Conservation (phyloP, 164 flowering plant genomes). For the Berberis thunbergii region DNA sequence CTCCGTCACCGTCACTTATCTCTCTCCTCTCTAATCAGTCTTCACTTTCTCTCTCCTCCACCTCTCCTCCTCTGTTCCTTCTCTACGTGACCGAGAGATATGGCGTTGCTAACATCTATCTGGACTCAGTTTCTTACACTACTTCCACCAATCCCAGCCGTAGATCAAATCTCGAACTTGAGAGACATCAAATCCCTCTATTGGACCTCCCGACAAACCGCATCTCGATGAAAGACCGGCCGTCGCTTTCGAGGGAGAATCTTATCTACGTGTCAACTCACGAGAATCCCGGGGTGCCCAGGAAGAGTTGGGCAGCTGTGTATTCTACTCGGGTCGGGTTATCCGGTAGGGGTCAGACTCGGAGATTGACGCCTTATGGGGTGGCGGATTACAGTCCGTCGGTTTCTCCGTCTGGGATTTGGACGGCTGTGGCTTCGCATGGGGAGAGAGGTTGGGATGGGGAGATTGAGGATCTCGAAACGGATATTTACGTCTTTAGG, state of each 20-base stretch:
- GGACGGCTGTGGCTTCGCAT: constrained; percentile 79
- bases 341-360: constrained; percentile 34
- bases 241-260: constrained; percentile 37
- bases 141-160: constrained; percentile 7
- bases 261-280: constrained; percentile 80
- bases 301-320: constrained; percentile 84
- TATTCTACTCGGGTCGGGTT: constrained; percentile 46
- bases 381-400: constrained; percentile 81
- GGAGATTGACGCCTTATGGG: constrained; percentile 59
- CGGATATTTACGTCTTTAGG: constrained; percentile 59
- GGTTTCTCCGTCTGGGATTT: constrained; percentile 69
- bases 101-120: constrained; percentile 42
- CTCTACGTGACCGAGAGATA: constrained; percentile 69
- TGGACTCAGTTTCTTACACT: constrained; percentile 21
- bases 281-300: constrained; percentile 42
- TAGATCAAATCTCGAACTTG: constrained; percentile 25
- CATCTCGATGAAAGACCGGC: constrained; percentile 63
- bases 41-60: constrained; percentile 1
- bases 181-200: constrained; percentile 33
- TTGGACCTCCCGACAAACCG: constrained; percentile 10
- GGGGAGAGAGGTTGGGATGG: constrained; percentile 75
- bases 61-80: constrained; percentile 11
- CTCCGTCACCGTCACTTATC: constrained; percentile 9
- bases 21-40: constrained; percentile 21
- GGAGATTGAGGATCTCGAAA: constrained; percentile 59